Evolutionary conservation across 305 asterid genomes (phyloP).

Genomic region (Fraxinus latifolia): DNA sequence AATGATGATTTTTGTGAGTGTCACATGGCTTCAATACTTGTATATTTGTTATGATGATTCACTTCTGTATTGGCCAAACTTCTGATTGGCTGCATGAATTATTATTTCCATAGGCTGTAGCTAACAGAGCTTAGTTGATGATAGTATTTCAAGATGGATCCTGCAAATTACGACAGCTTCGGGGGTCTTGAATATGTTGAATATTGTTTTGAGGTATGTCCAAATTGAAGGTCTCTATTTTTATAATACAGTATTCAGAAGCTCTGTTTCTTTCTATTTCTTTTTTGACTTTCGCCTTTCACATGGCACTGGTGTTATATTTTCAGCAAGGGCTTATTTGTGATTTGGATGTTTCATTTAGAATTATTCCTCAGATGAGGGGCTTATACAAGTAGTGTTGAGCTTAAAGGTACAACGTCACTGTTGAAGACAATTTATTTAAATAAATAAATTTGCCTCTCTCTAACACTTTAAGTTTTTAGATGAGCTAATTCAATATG

Average conservation of each 20-base stretch:
- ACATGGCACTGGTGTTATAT: background rate
- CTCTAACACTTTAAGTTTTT: background rate
- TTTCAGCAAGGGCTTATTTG: constrained; percentile 16
- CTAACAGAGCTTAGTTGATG: constrained; percentile 23
- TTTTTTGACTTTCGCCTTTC: background rate
- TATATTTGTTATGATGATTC: background rate
- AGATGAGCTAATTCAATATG: background rate
- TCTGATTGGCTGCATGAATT: background rate
- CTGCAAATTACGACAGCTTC: constrained; percentile 52
- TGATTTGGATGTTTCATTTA: constrained; percentile 34
- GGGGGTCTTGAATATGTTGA: constrained; percentile 78
- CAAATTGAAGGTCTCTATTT: constrained; percentile 7
- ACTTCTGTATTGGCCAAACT: background rate
- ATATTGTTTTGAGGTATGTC: constrained; percentile 86
- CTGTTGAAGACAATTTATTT: background rate
- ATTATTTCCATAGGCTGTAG: background rate
- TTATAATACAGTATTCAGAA: constrained; percentile 17
- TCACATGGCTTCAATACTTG: background rate
- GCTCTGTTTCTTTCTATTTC: background rate
- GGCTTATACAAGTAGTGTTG: constrained; percentile 76
- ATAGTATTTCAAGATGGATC: constrained; percentile 95
- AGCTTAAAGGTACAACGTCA: constrained; percentile 57
- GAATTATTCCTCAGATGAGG: constrained; percentile 84
- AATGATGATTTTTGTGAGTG: background rate
- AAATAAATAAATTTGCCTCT: background rate